Evolutionary conservation across 2,329 filamentous ascomycete species (phyloP), one percentile per base, ranked within the genome.

Genomic region (Fusarium sororula): DNA sequence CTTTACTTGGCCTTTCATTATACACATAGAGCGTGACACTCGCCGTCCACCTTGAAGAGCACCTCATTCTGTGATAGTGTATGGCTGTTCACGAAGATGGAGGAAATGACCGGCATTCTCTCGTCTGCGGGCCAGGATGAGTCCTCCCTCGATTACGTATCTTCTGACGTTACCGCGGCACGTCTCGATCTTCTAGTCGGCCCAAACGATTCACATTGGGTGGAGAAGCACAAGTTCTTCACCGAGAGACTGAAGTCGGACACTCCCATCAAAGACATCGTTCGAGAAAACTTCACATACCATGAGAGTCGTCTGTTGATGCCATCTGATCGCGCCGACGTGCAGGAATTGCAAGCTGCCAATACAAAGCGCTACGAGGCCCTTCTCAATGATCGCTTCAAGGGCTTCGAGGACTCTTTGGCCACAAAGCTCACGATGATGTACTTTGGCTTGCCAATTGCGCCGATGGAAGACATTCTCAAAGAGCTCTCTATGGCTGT

Each of bases 381-480:
- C 1, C 73, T 84, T 22, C 70, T 85, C 8, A 35, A 69, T 7
- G 75, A 72, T 4, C 78, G 80, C 2, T 84, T 85, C 66, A 77
- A 76, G 15, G 76, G 66, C 10, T 67, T 79, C 13, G 30, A 66
- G 4, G 69, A 78, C 9, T 78, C 79, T 3, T 63, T 86, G 22
- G 79, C 80, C 6, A 80, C 82, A n/a, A 87, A 86, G 73, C 65
- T 88, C 64, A 79, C 85, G 1, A 82, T 86, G 79, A 78, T 86
- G 50, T 87, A 84, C 75, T 87, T 87, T 66, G 86, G 86, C 2
- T 73, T 87, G 11, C 84, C 85, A 0, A 79, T 87, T 7, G 83
- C 83, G 56, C 85, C 86, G 17, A 66, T 81, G 14, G 47, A 71
- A 3, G 66, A 71, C 8, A 42, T 51, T 8, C n/a, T 78, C 35